Percentiles rank a stretch among this genome's conserved stretches.
Conservation (phyloP, 2,329 filamentous ascomycete species). For the Zasmidium citrigriseum region DNA sequence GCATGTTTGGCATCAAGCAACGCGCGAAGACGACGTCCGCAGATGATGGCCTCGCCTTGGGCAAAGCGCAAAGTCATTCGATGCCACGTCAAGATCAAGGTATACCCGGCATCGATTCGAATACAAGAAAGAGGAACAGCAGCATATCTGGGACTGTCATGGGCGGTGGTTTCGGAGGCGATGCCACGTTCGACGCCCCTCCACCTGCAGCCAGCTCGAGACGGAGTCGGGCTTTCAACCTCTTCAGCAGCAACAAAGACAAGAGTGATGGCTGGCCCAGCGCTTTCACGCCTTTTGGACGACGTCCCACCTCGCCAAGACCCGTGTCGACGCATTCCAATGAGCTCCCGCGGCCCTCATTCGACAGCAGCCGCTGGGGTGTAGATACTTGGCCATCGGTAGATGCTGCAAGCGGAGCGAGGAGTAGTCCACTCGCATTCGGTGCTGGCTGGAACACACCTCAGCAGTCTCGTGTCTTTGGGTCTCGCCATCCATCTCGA, state of each 20-base stretch:
- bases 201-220: constrained; percentile 25
- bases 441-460: constrained; percentile 40
- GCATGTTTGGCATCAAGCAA: constrained; percentile 56
- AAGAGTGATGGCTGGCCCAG: constrained; percentile 53
- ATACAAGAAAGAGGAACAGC: constrained; percentile 53
- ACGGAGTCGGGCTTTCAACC: constrained; percentile 50
- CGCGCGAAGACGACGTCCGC: constrained; percentile 62
- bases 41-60: constrained; percentile 64
- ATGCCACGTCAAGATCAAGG: constrained; percentile 62
- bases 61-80: constrained; percentile 71
- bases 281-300: constrained; percentile 24
- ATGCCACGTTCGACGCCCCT: constrained; percentile 21
- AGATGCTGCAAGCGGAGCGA: constrained; percentile 33
- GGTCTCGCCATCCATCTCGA: constrained; percentile 73
- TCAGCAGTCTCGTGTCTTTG: constrained; percentile 40
- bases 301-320: constrained; percentile 54
- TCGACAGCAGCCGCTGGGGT: constrained; percentile 64
- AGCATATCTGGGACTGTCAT: constrained; percentile 48
- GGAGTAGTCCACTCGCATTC: constrained; percentile 41
- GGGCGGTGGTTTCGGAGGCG: constrained; percentile 38
- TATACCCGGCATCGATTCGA: constrained; percentile 32
- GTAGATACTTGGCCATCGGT: constrained; percentile 32
- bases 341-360: constrained; percentile 74
- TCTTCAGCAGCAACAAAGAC: constrained; percentile 38
- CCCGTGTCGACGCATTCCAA: constrained; percentile 53